phyloP scores from a whole-genome alignment of 1,284 basidiomycete genomes.

The Inonotus hispidus region DNA sequence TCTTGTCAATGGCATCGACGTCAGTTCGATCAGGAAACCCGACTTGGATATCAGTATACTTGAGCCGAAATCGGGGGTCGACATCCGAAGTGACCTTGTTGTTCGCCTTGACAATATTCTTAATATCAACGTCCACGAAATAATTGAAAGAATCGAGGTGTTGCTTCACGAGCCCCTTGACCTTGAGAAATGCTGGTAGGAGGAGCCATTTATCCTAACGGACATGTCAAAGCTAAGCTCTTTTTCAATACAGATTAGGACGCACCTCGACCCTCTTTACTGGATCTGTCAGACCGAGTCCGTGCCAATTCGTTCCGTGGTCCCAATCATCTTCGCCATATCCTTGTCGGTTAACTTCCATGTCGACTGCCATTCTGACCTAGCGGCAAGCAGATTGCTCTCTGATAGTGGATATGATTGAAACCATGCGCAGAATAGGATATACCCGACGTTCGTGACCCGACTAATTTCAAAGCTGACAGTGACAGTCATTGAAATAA shows the following conservation, averaged over 20 bases:
- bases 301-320: slow-evolving; percentile 57
- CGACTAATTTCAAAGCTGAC: too few relatives aligned
- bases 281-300: slow-evolving; percentile 69
- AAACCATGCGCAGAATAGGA: too few relatives aligned
- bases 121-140: slow-evolving; percentile 96
- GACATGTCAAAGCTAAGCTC: background rate
- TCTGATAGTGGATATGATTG: too few relatives aligned
- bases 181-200: slow-evolving; percentile 90
- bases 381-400: background rate
- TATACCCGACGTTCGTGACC: too few relatives aligned
- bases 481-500: too few relatives aligned
- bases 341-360: slow-evolving; percentile 21
- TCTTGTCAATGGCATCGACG: slow-evolving; percentile 72
- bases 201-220: slow-evolving; percentile 94
- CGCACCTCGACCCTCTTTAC: slow-evolving; percentile 75
- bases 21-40: slow-evolving; percentile 90
- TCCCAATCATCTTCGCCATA: slow-evolving; percentile 54
- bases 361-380: slow-evolving; percentile 15
- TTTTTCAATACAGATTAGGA: background rate
- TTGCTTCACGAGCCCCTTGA: slow-evolving; percentile 98
- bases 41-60: slow-evolving; percentile 94
- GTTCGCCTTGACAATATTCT: slow-evolving; percentile 94
- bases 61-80: slow-evolving; percentile 95
- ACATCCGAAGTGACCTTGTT: slow-evolving; percentile 93
- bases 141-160: slow-evolving; percentile 99